Evolutionary conservation across 176 grass and related monocot species (phyloP).

Genomic region (Avena eriantha): DNA sequence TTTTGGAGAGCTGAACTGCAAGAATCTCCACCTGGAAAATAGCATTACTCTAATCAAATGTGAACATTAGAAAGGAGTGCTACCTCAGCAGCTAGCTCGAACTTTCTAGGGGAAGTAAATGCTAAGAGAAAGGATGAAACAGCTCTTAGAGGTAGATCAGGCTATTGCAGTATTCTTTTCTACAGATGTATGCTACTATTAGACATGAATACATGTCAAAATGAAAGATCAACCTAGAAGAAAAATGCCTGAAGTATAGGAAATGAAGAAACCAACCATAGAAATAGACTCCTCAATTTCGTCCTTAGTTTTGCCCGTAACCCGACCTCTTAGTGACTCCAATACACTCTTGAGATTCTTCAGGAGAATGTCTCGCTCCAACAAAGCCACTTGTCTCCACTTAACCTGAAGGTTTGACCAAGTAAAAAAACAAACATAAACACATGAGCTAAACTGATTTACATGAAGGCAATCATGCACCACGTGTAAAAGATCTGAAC

Average conservation of each 20-base stretch:
- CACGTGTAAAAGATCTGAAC: conserved; percentile 40
- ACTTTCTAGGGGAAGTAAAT: conserved; percentile 7
- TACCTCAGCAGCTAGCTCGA: neutral
- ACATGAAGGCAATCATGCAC: conserved; percentile 1
- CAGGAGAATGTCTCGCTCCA: conserved; percentile 82
- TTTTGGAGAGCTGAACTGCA: conserved; percentile 82
- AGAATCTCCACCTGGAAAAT: conserved; percentile 78
- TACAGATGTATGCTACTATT: neutral
- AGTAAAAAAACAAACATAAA: conserved; percentile 18
- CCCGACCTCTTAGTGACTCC: conserved; percentile 63
- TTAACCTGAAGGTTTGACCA: conserved; percentile 59
- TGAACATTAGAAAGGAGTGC: conserved; percentile 1
- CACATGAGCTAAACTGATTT: conserved; percentile 16
- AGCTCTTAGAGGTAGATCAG: conserved; percentile 10
- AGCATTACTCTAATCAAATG: conserved; percentile 41
- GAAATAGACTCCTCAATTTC: conserved; percentile 82
- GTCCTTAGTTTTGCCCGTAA: conserved; percentile 79
- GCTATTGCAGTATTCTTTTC: neutral
- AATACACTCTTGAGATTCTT: conserved; percentile 81
- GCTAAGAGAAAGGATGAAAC: neutral
- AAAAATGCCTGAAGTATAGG: conserved; percentile 20
- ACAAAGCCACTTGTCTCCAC: conserved; percentile 80
- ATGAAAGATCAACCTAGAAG: neutral
- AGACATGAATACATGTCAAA: conserved; percentile 1
- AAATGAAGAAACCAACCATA: conserved; percentile 70